phyloP scores from a whole-genome alignment of 2,329 filamentous ascomycete species.

The Dothistroma septosporum region DNA sequence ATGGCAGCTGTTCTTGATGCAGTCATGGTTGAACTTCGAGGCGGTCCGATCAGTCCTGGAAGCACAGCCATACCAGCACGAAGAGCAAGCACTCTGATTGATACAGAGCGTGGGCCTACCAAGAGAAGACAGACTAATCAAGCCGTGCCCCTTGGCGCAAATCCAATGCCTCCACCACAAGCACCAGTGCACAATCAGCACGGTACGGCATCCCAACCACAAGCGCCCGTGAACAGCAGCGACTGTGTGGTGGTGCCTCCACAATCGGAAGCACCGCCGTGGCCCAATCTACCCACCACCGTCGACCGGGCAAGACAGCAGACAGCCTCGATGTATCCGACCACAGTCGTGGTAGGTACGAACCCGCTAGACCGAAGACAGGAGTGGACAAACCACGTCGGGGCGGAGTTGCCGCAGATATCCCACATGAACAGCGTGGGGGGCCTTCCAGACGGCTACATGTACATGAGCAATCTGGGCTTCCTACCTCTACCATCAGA shows the following conservation, averaged over 20 bases:
- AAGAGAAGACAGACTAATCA: conserved; percentile 22
- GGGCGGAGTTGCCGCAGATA: conserved; percentile 12
- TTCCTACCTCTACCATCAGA: conserved; percentile 20
- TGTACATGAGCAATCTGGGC: conserved; percentile 14
- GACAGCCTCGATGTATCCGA: background rate
- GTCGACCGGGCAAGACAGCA: background rate
- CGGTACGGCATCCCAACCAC: conserved; percentile 1
- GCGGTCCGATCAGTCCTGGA: conserved; percentile 24
- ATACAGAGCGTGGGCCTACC: conserved; percentile 13
- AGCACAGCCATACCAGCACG: conserved; percentile 15
- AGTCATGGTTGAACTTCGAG: conserved; percentile 24
- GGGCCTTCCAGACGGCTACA: conserved; percentile 12
- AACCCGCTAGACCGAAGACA: conserved; percentile 5
- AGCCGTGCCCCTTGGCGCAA: background rate
- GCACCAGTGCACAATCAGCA: conserved; percentile 1
- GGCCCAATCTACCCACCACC: conserved; percentile 3
- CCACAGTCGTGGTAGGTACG: background rate
- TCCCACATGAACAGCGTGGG: conserved; percentile 14
- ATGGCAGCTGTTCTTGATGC: conserved; percentile 26
- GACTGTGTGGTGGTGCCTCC: conserved; percentile 20
- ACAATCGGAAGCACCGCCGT: conserved; percentile 11
- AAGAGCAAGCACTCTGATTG: conserved; percentile 17
- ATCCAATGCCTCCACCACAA: conserved; percentile 18
- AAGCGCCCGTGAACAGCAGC: conserved; percentile 1
- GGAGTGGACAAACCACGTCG: conserved; percentile 17